These are phyloP conservation scores for Boletellus ananiceps DNA, from an alignment of 768 basidiomycete genomes.

Conservation along the genomic window DNA sequence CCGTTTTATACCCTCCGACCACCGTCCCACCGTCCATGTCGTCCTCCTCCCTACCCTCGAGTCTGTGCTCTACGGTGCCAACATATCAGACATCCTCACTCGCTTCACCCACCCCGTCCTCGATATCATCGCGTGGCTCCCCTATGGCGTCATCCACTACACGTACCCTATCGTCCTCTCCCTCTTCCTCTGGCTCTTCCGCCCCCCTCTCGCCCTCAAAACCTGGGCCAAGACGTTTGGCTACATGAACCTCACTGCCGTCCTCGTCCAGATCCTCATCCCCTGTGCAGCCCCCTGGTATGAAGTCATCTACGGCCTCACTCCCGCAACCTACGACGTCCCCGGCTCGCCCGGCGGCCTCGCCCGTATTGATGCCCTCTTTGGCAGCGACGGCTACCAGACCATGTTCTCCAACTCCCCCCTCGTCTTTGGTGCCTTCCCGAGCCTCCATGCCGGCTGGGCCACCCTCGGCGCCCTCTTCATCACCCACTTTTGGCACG, in stretches of 20 bases:
- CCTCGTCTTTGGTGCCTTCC: constrained; percentile 95
- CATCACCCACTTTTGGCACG: constrained; percentile 92
- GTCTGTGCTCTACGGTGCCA: constrained; percentile 92
- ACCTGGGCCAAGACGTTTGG: constrained; percentile 88
- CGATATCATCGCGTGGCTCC: constrained; percentile 93
- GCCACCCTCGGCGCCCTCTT: constrained; percentile 92
- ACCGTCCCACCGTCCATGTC: constrained; percentile 84
- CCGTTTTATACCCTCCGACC: constrained; percentile 71
- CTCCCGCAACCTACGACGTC: constrained; percentile 90
- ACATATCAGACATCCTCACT: constrained; percentile 95
- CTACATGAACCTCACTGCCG: constrained; percentile 87
- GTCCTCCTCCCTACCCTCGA: constrained; percentile 93
- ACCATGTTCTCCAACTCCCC: constrained; percentile 81
- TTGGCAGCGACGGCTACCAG: constrained; percentile 73
- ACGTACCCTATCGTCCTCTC: constrained; percentile 82
- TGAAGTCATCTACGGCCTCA: constrained; percentile 93
- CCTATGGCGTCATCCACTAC: constrained; percentile 95
- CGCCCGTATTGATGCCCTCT: constrained; percentile 84
- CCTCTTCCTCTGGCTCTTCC: constrained; percentile 84
- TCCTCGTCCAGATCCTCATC: constrained; percentile 80
- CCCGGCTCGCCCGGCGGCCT: constrained; percentile 92
- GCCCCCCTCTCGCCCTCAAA: constrained; percentile 71
- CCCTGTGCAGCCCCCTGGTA: constrained; percentile 98
- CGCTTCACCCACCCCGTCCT: constrained; percentile 89
- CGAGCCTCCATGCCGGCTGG: constrained; percentile 85